Evolutionary conservation across 208 protist species (phyloP).

Genomic region (Naegleria fowleri): DNA sequence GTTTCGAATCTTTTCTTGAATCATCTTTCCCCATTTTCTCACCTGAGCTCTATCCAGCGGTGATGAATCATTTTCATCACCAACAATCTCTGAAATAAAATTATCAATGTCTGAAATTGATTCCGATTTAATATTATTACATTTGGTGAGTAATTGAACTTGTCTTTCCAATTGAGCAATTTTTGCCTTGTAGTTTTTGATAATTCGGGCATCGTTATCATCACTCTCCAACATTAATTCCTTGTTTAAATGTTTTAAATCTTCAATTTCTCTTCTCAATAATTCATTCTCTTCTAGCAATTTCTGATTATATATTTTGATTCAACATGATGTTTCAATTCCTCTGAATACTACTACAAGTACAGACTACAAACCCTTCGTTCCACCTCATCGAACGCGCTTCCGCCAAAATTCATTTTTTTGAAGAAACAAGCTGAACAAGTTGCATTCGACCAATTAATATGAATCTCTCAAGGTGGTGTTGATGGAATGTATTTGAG

Average conservation of each 20-base stretch:
- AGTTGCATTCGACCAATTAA: too few species aligned
- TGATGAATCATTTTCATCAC: neutral
- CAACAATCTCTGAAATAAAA: neutral
- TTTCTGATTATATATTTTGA: neutral
- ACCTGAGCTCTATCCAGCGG: neutral
- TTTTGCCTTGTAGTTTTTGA: neutral
- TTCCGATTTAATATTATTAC: neutral
- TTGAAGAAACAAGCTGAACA: too few species aligned
- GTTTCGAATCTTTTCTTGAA: neutral
- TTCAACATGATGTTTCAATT: neutral
- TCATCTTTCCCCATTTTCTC: neutral
- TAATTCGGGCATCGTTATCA: neutral
- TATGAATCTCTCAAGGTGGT: too few species aligned
- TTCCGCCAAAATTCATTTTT: neutral
- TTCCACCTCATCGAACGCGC: neutral
- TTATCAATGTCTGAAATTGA: neutral
- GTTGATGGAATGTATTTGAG: too few species aligned
- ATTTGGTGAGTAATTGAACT: neutral
- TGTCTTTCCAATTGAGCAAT: slow-evolving; percentile 26
- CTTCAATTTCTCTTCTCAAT: neutral
- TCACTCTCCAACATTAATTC: neutral
- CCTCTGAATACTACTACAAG: too few species aligned
- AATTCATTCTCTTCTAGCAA: neutral
- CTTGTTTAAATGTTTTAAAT: neutral
- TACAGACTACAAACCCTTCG: neutral